Evolutionary conservation across 2,329 filamentous ascomycete genomes (phyloP).

Genomic region (Plenodomus biglobosus): DNA sequence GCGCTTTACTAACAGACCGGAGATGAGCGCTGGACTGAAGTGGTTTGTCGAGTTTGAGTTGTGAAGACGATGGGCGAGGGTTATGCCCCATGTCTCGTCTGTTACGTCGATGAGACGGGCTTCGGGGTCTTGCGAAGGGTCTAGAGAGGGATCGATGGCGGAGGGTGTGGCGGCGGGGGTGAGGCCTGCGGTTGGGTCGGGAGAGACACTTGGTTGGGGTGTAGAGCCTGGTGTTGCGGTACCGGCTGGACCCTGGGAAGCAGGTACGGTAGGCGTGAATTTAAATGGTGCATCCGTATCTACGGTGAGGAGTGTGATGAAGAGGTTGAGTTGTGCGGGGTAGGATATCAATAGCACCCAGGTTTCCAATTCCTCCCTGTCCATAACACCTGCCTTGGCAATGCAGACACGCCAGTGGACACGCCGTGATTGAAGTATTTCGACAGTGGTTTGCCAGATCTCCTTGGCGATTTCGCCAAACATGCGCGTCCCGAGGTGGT

Average conservation of each 20-base stretch:
- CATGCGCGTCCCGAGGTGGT: conserved; percentile 65
- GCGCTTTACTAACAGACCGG: conserved; percentile 50
- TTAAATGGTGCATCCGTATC: conserved; percentile 67
- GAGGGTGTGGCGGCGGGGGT: conserved; percentile 70
- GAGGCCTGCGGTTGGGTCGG: conserved; percentile 41
- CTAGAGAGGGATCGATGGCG: conserved; percentile 50
- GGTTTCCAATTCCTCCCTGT: conserved; percentile 62
- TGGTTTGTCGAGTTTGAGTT: conserved; percentile 40
- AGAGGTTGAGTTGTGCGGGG: conserved; percentile 42
- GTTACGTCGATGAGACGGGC: conserved; percentile 70
- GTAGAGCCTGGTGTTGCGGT: conserved; percentile 35
- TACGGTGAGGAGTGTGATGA: conserved; percentile 61
- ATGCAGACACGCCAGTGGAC: conserved; percentile 78
- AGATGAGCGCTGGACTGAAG: conserved; percentile 44
- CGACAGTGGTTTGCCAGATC: conserved; percentile 76
- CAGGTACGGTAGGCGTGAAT: conserved; percentile 55
- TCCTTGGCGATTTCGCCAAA: conserved; percentile 69
- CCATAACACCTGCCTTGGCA: conserved; percentile 69
- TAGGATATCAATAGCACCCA: conserved; percentile 42
- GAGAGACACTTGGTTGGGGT: conserved; percentile 38
- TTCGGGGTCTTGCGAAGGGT: conserved; percentile 57
- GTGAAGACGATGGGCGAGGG: conserved; percentile 63
- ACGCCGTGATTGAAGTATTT: conserved; percentile 69
- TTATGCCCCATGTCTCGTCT: conserved; percentile 75
- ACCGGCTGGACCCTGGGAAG: conserved; percentile 17